Evolutionary conservation across 2,329 filamentous ascomycete genomes (phyloP).

Genomic region (Fusarium fracticaudum): DNA sequence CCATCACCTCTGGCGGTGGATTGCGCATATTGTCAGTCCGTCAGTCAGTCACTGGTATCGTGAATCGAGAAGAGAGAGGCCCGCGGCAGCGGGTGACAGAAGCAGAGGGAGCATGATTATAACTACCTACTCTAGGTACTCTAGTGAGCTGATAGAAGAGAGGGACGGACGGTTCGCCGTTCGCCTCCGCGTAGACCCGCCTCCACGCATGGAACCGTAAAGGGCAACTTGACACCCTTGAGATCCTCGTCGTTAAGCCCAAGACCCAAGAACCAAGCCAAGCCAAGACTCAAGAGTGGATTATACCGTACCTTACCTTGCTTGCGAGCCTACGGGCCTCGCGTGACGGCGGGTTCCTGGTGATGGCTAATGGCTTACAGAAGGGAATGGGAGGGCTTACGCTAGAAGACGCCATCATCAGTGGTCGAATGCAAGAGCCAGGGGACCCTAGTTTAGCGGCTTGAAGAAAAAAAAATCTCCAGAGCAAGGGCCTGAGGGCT

Average conservation of each 20-base stretch:
- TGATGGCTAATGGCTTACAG: conserved; percentile 25
- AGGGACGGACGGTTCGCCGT: background rate
- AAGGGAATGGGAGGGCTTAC: conserved; percentile 7
- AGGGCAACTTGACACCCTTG: conserved; percentile 5
- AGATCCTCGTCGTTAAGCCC: conserved; percentile 6
- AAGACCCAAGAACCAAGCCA: background rate
- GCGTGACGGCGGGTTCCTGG: conserved; percentile 37
- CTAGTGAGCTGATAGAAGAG: conserved; percentile 6
- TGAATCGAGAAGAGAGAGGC: conserved; percentile 48
- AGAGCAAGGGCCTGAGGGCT: background rate
- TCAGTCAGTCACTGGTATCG: conserved; percentile 2
- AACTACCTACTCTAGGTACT: conserved; percentile 17
- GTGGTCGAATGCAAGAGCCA: conserved; percentile 14
- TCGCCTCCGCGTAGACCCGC: conserved; percentile 34
- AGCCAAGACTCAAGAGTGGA: conserved; percentile 8
- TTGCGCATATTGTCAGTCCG: conserved; percentile 44
- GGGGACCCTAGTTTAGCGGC: background rate
- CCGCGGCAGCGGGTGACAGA: background rate
- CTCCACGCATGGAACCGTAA: conserved; percentile 24
- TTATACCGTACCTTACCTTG: conserved; percentile 9
- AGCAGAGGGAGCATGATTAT: conserved; percentile 32
- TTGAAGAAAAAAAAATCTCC: background rate
- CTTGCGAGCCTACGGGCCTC: conserved; percentile 16
- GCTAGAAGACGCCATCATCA: conserved; percentile 23
- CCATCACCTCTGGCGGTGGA: conserved; percentile 49